Percentiles rank a stretch among this genome's conserved stretches.
Conservation (phyloP, 345 rosid genomes). For the Brassica juncea region DNA sequence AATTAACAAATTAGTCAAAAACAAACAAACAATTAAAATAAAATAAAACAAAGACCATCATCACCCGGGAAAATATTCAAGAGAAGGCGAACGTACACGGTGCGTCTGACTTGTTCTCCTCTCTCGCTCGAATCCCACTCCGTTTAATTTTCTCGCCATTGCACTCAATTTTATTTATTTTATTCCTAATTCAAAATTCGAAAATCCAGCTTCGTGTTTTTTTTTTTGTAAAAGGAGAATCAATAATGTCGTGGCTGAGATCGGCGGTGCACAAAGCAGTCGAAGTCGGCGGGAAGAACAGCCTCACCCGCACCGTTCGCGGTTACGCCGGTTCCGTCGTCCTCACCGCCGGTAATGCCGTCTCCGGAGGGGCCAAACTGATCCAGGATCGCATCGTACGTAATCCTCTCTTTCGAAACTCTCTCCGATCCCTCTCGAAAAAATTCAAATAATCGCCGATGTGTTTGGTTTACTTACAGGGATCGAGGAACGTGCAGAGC, state of each 20-base stretch:
- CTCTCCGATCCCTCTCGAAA: not conserved
- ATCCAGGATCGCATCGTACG: constrained; percentile 67
- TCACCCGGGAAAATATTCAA: constrained; percentile 22
- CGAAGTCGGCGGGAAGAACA: constrained; percentile 63
- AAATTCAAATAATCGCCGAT: not conserved
- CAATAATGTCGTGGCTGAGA: constrained; percentile 76
- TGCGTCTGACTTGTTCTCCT: constrained; percentile 35
- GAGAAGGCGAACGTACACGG: constrained; percentile 1
- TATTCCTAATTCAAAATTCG: not conserved
- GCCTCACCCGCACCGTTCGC: constrained; percentile 59
- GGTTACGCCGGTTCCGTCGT: constrained; percentile 75
- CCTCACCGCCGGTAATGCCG: constrained; percentile 72
- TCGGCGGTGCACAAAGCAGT: constrained; percentile 77
- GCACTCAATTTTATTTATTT: not conserved
- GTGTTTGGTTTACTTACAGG: constrained; percentile 45
- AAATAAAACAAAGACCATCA: constrained; percentile 13
- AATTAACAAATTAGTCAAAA: not conserved
- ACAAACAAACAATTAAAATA: not conserved
- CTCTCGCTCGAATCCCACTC: constrained; percentile 27
- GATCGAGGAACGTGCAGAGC: constrained; percentile 60
- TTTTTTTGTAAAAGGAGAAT: not conserved
- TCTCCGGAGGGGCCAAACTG: constrained; percentile 71
- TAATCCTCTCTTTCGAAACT: not conserved
- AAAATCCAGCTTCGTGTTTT: not conserved
- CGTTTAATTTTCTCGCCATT: not conserved